A percentile compares a stretch with the other conserved stretches of the same genome.
phyloP scores from a whole-genome alignment of 345 rosid species.

The Brassica rapa region DNA sequence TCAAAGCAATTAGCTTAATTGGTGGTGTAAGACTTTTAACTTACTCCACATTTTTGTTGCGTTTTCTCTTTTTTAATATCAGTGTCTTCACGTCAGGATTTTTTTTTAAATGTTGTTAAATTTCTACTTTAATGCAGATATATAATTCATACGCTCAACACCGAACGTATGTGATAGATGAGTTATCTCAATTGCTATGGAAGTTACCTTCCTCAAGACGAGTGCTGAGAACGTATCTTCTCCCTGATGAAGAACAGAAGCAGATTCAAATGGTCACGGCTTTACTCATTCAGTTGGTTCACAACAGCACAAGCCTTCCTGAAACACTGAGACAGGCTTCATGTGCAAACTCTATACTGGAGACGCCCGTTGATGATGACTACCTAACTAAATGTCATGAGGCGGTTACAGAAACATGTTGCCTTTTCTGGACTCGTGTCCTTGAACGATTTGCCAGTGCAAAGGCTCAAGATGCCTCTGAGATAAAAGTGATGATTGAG shows the following conservation, averaged over 20 bases:
- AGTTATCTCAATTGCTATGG: conserved; percentile 83
- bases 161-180: conserved; percentile 83
- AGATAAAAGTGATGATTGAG: conserved; percentile 84
- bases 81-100: conserved; percentile 12
- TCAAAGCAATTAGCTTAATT: conserved; percentile 83
- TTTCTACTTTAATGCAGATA: conserved; percentile 57
- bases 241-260: conserved; percentile 98
- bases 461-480: conserved; percentile 93
- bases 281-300: conserved; percentile 93
- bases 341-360: conserved; percentile 55
- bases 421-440: conserved; percentile 96
- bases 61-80: background rate
- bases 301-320: conserved; percentile 87
- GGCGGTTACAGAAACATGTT: conserved; percentile 85
- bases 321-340: conserved; percentile 68
- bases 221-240: conserved; percentile 75
- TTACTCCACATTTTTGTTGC: conserved; percentile 1
- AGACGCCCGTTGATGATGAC: conserved; percentile 69
- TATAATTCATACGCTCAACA: conserved; percentile 85
- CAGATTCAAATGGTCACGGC: conserved; percentile 99
- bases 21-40: conserved; percentile 66
- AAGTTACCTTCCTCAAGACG: conserved; percentile 86
- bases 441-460: conserved; percentile 86
- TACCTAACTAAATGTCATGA: conserved; percentile 73
- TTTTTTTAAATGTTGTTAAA: conserved; percentile 2